phyloP scores from a whole-genome alignment of 345 rosid genomes.

The Aquilaria yunnanensis region DNA sequence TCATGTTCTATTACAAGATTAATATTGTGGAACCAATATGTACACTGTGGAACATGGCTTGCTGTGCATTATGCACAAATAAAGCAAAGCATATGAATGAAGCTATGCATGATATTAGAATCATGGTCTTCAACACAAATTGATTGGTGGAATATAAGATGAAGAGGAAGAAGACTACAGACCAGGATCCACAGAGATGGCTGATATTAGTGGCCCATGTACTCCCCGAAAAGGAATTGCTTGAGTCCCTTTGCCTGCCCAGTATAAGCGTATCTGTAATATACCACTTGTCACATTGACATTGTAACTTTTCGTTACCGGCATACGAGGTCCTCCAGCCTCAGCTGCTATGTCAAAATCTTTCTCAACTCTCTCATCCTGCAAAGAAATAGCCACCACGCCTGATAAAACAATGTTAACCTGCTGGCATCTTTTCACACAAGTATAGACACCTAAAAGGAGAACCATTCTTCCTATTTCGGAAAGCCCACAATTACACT shows the following conservation, averaged over 20 bases:
- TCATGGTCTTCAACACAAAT: no score
- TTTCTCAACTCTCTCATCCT: conserved; percentile 25
- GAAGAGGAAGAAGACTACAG: conserved; percentile 4
- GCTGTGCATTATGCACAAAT: no score
- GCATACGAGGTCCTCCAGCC: conserved; percentile 24
- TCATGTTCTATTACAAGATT: no score
- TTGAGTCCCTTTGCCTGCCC: conserved; percentile 44
- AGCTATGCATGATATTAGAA: not conserved
- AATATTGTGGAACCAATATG: not conserved
- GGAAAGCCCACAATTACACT: not conserved
- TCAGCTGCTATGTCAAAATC: conserved; percentile 28
- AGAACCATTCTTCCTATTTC: conserved; percentile 1
- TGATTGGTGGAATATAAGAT: not conserved
- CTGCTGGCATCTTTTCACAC: not conserved
- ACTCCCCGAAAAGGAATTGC: conserved; percentile 18
- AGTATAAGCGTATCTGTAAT: conserved; percentile 28
- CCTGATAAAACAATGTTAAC: not conserved
- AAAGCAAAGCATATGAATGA: not conserved
- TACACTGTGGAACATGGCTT: not conserved
- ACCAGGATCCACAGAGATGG: conserved; percentile 23
- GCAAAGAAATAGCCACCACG: conserved; percentile 1
- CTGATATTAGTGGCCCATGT: conserved; percentile 31
- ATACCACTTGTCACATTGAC: conserved; percentile 6
- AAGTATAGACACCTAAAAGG: not conserved
- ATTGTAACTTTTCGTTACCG: conserved; percentile 7